phyloP scores from a whole-genome alignment of 2,329 filamentous ascomycete genomes.

The Lomentospora prolificans region DNA sequence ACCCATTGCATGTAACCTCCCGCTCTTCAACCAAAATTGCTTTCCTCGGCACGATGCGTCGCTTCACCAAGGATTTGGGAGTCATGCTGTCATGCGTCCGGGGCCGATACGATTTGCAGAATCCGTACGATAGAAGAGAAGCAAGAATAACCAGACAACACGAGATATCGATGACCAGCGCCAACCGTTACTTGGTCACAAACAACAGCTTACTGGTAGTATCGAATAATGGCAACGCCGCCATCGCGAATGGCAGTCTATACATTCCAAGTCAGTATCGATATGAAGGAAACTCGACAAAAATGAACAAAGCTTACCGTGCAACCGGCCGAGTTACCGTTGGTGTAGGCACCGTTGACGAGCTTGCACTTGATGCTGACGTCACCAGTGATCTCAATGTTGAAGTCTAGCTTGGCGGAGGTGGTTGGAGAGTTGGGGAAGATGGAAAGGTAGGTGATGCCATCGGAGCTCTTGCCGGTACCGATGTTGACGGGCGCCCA shows the following conservation, averaged over 20 bases:
- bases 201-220: neutral
- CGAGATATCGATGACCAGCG: neutral
- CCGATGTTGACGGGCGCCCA: constrained; percentile 82
- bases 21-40: neutral
- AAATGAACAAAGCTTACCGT: constrained; percentile 54
- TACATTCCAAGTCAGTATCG: too few relatives aligned
- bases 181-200: too few relatives aligned
- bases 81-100: neutral
- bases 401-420: constrained; percentile 60
- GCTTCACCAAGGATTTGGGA: constrained; percentile 12
- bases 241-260: neutral
- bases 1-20: neutral
- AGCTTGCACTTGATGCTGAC: constrained; percentile 51
- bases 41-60: neutral
- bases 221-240: neutral
- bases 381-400: constrained; percentile 66
- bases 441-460: constrained; percentile 69
- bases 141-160: constrained; percentile 3
- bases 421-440: constrained; percentile 77
- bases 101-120: neutral
- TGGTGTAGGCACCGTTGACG: constrained; percentile 51
- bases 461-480: constrained; percentile 56
- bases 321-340: constrained; percentile 53
- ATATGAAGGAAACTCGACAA: neutral
- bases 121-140: neutral